phyloP scores from a whole-genome alignment of 2,329 filamentous ascomycete genomes.

The Kalmusia sp. region DNA sequence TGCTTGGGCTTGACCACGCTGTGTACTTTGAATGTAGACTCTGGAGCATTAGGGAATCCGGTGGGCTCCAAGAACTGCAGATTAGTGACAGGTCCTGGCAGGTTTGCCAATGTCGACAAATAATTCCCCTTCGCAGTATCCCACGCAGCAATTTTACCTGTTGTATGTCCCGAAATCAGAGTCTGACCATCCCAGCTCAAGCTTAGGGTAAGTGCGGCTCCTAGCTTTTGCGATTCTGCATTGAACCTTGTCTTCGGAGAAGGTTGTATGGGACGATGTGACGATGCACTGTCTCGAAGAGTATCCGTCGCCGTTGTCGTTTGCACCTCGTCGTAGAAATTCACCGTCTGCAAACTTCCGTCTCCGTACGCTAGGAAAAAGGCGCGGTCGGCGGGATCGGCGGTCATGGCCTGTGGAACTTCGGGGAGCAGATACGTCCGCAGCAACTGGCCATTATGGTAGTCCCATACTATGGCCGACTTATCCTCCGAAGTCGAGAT shows the following conservation, averaged over 20 bases:
- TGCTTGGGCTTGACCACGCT: constrained; percentile 83
- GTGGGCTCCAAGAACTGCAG: constrained; percentile 73
- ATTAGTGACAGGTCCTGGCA: constrained; percentile 85
- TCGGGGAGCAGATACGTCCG: constrained; percentile 82
- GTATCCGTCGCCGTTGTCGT: constrained; percentile 47
- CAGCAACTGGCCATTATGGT: constrained; percentile 76
- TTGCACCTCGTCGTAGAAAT: constrained; percentile 68
- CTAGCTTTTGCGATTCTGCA: constrained; percentile 68
- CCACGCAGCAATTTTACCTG: constrained; percentile 82
- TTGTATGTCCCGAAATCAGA: constrained; percentile 80
- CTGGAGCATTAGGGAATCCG: constrained; percentile 49
- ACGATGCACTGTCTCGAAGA: constrained; percentile 62
- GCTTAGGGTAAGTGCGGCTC: constrained; percentile 71
- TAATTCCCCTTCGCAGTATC: constrained; percentile 75
- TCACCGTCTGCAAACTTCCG: constrained; percentile 79
- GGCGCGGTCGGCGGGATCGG: constrained; percentile 85
- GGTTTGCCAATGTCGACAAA: constrained; percentile 69
- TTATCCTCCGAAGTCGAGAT: constrained; percentile 86
- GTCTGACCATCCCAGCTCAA: constrained; percentile 83
- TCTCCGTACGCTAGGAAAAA: constrained; percentile 83
- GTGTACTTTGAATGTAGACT: constrained; percentile 57
- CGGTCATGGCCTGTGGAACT: constrained; percentile 72
- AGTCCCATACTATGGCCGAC: constrained; percentile 93
- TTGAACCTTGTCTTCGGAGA: constrained; percentile 49
- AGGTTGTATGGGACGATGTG: constrained; percentile 58